Evolutionary conservation across 192 early-diverging fungal species (phyloP).

Genomic region (Helicostylum pulchrum): DNA sequence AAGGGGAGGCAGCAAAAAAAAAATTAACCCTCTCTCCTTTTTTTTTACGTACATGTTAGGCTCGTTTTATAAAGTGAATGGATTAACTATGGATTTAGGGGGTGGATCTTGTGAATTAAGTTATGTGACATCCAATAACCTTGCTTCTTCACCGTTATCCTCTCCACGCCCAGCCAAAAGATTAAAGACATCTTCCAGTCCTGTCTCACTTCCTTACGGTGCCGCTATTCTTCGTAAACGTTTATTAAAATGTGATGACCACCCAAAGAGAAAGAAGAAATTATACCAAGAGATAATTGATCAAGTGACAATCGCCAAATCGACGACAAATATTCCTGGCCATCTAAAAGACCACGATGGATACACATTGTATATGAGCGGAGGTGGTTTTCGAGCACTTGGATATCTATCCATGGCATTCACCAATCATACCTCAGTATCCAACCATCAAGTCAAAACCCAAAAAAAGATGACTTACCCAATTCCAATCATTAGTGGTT

Average conservation of each 20-base stretch:
- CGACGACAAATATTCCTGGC: slow-evolving; percentile 22
- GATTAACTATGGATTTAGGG: slow-evolving; percentile 54
- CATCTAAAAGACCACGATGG: slow-evolving; percentile 29
- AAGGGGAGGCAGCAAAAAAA: not conserved
- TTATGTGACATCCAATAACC: slow-evolving; percentile 36
- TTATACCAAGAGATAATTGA: slow-evolving; percentile 33
- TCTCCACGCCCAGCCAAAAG: not conserved
- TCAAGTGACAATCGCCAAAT: slow-evolving; percentile 38
- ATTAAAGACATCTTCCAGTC: slow-evolving; percentile 3
- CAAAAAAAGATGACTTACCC: slow-evolving; percentile 24
- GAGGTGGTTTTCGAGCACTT: slow-evolving; percentile 53
- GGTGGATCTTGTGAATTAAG: slow-evolving; percentile 57
- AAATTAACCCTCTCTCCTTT: not conserved
- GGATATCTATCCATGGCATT: slow-evolving; percentile 52
- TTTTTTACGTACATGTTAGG: slow-evolving; percentile 18
- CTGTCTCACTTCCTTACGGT: slow-evolving; percentile 51
- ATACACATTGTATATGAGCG: slow-evolving; percentile 46
- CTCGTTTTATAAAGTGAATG: slow-evolving; percentile 49
- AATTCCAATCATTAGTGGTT: slow-evolving; percentile 56
- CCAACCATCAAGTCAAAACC: not conserved
- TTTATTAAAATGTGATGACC: slow-evolving; percentile 27
- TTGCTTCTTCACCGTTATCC: not conserved
- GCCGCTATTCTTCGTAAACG: slow-evolving; percentile 45
- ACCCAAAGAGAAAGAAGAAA: slow-evolving; percentile 3
- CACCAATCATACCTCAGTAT: slow-evolving; percentile 20